phyloP scores from a whole-genome alignment of 1,284 basidiomycete species.

The Naganishia cerealis region DNA sequence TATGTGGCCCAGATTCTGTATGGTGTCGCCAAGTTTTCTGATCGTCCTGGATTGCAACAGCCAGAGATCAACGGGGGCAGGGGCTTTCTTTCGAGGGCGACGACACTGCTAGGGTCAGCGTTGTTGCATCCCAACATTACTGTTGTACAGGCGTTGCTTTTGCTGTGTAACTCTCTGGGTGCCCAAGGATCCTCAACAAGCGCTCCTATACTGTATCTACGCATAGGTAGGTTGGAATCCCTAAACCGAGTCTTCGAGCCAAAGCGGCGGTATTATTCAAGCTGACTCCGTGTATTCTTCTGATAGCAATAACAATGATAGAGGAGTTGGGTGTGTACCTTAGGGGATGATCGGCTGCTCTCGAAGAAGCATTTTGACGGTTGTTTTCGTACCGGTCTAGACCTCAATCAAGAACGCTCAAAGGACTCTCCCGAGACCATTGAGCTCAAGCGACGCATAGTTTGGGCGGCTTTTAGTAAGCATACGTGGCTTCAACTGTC shows the following conservation, averaged over 20 bases:
- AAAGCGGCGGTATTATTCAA: too few species aligned
- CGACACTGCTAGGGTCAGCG: conserved; percentile 41
- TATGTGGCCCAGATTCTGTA: conserved; percentile 37
- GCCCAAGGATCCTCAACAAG: conserved; percentile 39
- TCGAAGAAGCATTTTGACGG: too few species aligned
- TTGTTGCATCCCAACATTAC: conserved; percentile 41
- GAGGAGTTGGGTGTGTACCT: conserved; percentile 23
- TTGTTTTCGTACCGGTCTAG: background rate
- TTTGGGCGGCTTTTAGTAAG: conserved; percentile 42
- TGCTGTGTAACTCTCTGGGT: conserved; percentile 42
- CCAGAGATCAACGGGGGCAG: conserved; percentile 39
- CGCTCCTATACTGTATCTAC: conserved; percentile 41
- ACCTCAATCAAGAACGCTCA: background rate
- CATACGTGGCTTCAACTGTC: background rate
- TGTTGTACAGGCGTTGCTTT: conserved; percentile 43
- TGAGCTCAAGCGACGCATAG: conserved; percentile 41
- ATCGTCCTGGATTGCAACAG: conserved; percentile 40
- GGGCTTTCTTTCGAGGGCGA: conserved; percentile 40
- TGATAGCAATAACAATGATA: conserved; percentile 26
- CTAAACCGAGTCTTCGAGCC: too few species aligned
- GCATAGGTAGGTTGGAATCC: too few species aligned
- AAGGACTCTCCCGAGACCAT: conserved; percentile 21
- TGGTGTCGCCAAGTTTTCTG: conserved; percentile 44
- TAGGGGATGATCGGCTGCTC: too few species aligned
- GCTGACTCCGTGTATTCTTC: too few species aligned